Conservation (phyloP, 2,329 filamentous ascomycete species). For the Curvularia lunata region DNA sequence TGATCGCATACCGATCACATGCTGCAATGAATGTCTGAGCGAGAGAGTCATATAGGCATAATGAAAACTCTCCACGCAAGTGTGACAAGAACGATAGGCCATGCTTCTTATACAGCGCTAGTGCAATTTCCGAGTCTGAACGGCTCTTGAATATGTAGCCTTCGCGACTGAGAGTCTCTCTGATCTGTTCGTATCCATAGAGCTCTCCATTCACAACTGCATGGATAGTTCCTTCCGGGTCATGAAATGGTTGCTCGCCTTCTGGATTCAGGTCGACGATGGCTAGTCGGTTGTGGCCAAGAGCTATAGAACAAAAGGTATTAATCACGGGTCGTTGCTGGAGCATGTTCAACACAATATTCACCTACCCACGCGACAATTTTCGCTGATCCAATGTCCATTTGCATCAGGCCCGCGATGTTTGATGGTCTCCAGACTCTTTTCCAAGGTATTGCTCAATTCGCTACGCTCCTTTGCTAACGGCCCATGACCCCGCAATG, state of each 20-base stretch:
- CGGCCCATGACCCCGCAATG: slow-evolving; percentile 20
- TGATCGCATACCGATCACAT: slow-evolving; percentile 64
- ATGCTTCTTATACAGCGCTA: slow-evolving; percentile 56
- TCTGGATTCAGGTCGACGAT: slow-evolving; percentile 34
- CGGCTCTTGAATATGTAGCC: slow-evolving; percentile 55
- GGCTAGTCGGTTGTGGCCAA: slow-evolving; percentile 36
- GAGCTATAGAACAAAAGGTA: slow-evolving; percentile 16
- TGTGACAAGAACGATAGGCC: slow-evolving; percentile 56
- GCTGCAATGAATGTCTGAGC: slow-evolving; percentile 53
- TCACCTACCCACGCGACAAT: slow-evolving; percentile 51
- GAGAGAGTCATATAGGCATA: slow-evolving; percentile 59
- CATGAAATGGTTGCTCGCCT: slow-evolving; percentile 37
- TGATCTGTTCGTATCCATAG: slow-evolving; percentile 60
- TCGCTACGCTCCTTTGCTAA: slow-evolving; percentile 7
- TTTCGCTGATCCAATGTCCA: slow-evolving; percentile 56
- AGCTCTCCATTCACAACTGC: slow-evolving; percentile 67
- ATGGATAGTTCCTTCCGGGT: slow-evolving; percentile 48
- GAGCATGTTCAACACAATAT: not conserved
- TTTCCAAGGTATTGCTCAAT: slow-evolving; percentile 19
- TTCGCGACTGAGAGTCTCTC: slow-evolving; percentile 43
- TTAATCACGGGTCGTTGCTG: slow-evolving; percentile 18
- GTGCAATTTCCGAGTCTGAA: slow-evolving; percentile 60
- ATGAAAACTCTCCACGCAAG: slow-evolving; percentile 62
- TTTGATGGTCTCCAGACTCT: slow-evolving; percentile 37
- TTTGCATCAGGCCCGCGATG: slow-evolving; percentile 57